phyloP scores from a whole-genome alignment of 2,329 filamentous ascomycete genomes.

The Fusarium algeriense region DNA sequence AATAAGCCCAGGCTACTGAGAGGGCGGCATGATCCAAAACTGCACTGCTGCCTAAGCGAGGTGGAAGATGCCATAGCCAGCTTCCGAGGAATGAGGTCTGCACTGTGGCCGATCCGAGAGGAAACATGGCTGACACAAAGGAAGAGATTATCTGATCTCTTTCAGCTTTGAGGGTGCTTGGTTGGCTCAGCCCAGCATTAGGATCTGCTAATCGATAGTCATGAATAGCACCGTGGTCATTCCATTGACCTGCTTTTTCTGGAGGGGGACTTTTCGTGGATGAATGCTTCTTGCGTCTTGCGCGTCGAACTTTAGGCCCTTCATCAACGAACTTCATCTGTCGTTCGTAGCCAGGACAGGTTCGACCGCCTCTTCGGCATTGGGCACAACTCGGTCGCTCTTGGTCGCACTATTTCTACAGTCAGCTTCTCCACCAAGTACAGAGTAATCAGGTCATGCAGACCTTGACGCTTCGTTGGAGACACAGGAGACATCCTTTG shows the following conservation, averaged over 20 bases:
- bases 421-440: accelerated
- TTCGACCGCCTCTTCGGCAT: background rate
- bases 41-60: background rate
- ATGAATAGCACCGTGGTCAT: accelerated
- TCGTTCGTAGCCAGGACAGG: background rate
- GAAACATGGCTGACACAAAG: background rate
- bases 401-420: background rate
- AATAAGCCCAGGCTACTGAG: background rate
- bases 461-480: background rate
- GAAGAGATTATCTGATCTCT: background rate
- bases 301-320: background rate
- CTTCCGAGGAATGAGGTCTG: background rate
- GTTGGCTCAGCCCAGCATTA: accelerated
- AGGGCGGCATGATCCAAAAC: background rate
- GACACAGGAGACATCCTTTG: background rate
- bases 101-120: accelerated
- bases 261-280: too few species aligned
- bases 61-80: background rate
- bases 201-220: accelerated
- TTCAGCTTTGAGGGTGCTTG: background rate
- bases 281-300: background rate
- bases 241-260: too few species aligned
- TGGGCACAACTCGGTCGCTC: background rate
- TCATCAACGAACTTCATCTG: slow-evolving; percentile 1
- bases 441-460: accelerated